These are phyloP conservation scores for Capronia coronata DNA, from an alignment of 2,329 filamentous ascomycete genomes.

Conservation along the genomic window DNA sequence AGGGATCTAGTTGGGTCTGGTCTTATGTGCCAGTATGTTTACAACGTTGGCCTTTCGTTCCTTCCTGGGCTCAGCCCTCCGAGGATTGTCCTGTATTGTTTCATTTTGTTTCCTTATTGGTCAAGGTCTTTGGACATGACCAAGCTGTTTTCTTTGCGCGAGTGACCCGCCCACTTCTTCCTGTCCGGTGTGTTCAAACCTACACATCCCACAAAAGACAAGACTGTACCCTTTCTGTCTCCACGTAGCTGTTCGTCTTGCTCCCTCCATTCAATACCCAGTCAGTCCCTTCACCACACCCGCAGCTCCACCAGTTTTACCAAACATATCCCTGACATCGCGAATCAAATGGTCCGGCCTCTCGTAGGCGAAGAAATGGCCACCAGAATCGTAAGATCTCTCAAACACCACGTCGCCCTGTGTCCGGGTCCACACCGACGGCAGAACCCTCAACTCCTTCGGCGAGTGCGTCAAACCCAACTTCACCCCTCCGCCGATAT, in stretches of 20 bases:
- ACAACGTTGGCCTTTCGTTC: no score
- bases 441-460: conserved; percentile 45
- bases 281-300: conserved; percentile 31
- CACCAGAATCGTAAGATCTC: conserved; percentile 39
- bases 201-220: no score
- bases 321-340: conserved; percentile 46
- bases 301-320: conserved; percentile 37
- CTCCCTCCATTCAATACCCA: conserved; percentile 30
- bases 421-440: conserved; percentile 45
- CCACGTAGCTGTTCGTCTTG: no score
- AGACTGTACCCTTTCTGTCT: neutral
- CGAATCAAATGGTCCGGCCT: conserved; percentile 41
- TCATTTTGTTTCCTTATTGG: no score
- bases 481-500: conserved; percentile 42
- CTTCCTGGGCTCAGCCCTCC: no score
- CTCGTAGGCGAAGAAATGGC: conserved; percentile 51
- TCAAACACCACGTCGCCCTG: conserved; percentile 48
- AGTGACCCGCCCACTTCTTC: no score
- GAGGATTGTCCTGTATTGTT: no score
- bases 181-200: no score
- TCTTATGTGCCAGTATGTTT: no score
- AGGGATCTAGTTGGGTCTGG: no score
- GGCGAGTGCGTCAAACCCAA: conserved; percentile 50
- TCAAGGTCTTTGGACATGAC: no score
- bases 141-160: no score